Evolutionary conservation across 139 green algal genomes (phyloP).

Genomic region (Picochlorum sp.): DNA sequence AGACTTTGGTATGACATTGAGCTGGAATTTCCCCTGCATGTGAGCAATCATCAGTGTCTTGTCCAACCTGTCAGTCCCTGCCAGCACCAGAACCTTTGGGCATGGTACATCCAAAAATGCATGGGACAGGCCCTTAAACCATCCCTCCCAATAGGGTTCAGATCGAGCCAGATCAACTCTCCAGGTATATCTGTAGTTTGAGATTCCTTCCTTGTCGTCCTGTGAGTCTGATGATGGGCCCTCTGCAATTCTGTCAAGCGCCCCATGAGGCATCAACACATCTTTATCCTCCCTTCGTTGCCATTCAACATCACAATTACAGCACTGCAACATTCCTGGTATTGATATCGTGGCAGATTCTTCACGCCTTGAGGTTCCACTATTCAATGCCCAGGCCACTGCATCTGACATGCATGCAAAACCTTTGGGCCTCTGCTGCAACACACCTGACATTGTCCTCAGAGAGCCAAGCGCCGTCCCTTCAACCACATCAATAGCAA

Average conservation of each 20-base stretch:
- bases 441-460: constrained; percentile 63
- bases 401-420: constrained; percentile 47
- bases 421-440: constrained; percentile 40
- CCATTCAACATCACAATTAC: too few species aligned
- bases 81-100: constrained; percentile 84
- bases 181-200: constrained; percentile 33
- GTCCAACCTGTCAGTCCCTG: constrained; percentile 88
- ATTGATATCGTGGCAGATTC: constrained; percentile 52
- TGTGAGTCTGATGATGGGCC: neutral
- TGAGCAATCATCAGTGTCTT: constrained; percentile 77
- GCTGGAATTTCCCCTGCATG: constrained; percentile 96
- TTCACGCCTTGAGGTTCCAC: constrained; percentile 35
- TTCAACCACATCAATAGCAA: constrained; percentile 92
- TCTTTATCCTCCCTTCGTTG: neutral
- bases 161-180: constrained; percentile 56
- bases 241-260: constrained; percentile 1
- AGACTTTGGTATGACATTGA: constrained; percentile 74
- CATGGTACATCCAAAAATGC: constrained; percentile 52
- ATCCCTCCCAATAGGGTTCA: constrained; percentile 71
- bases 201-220: neutral
- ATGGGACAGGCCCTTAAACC: constrained; percentile 79
- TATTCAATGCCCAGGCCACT: constrained; percentile 44
- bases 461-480: constrained; percentile 72
- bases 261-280: neutral
- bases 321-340: constrained; percentile 42